These are phyloP conservation scores for Dendrocalamus sinicus DNA, from an alignment of 176 grass and related monocot genomes.

Conservation along the genomic window DNA sequence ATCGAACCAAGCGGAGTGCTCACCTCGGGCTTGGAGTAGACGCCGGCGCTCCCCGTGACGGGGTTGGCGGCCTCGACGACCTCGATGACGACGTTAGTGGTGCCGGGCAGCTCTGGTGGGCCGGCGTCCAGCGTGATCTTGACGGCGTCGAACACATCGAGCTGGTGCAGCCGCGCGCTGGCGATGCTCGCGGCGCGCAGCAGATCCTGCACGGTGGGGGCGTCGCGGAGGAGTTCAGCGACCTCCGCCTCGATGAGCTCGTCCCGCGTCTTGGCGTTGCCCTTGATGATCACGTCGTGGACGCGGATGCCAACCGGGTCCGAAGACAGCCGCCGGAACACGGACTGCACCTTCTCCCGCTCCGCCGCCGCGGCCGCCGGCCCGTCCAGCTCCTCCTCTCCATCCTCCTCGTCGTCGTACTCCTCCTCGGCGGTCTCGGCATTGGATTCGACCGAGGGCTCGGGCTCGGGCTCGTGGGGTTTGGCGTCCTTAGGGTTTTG, in stretches of 20 bases:
- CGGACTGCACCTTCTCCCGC: conserved; percentile 57
- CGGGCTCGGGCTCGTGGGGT: background rate
- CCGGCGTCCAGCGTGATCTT: conserved; percentile 89
- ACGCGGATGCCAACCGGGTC: conserved; percentile 71
- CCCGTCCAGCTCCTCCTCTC: conserved; percentile 63
- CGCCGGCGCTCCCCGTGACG: conserved; percentile 63
- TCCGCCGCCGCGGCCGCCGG: conserved; percentile 40
- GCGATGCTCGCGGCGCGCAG: conserved; percentile 65
- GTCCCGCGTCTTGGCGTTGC: conserved; percentile 82
- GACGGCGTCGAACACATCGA: conserved; percentile 88
- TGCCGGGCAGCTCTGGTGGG: conserved; percentile 80
- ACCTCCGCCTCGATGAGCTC: conserved; percentile 88
- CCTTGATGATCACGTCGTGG: conserved; percentile 90
- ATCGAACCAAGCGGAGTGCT: conserved; percentile 33
- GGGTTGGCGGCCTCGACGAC: conserved; percentile 77
- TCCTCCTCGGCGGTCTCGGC: conserved; percentile 38
- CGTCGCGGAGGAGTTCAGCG: conserved; percentile 60
- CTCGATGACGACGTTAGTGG: conserved; percentile 86
- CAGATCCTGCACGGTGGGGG: conserved; percentile 77
- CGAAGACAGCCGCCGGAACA: conserved; percentile 57
- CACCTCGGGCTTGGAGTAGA: conserved; percentile 89
- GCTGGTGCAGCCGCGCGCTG: conserved; percentile 59
- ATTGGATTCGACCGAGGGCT: background rate
- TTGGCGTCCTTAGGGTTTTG: conserved; percentile 49
- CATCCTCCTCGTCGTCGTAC: conserved; percentile 38